Conservation (phyloP, 2,329 filamentous ascomycete genomes). For the Epicoccum sorghinum region DNA sequence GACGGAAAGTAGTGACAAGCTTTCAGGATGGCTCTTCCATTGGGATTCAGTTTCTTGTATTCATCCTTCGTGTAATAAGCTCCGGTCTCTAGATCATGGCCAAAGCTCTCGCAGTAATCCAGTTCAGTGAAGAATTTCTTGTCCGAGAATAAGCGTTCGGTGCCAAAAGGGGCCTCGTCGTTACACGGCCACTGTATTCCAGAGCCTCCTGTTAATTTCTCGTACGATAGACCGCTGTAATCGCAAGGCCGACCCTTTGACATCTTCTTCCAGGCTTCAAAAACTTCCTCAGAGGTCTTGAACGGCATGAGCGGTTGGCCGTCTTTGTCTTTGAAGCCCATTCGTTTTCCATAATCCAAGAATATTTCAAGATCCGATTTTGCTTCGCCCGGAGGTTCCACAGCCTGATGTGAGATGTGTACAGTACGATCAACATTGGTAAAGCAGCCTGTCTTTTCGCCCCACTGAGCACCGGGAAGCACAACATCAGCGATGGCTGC, state of each 20-base stretch:
- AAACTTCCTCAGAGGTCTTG: conserved; percentile 9
- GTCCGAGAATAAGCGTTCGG: conserved; percentile 12
- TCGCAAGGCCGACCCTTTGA: conserved; percentile 13
- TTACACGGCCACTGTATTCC: conserved; percentile 18
- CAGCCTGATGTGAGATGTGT: conserved; percentile 12
- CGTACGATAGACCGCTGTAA: conserved; percentile 14
- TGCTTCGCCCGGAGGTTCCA: conserved; percentile 12
- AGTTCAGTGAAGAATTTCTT: conserved; percentile 14
- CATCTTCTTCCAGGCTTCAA: conserved; percentile 17
- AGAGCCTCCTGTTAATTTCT: conserved; percentile 16
- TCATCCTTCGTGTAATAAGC: conserved; percentile 13
- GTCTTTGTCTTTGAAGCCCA: conserved; percentile 16
- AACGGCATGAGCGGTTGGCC: conserved; percentile 11
- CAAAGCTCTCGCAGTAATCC: conserved; percentile 16
- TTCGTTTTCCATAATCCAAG: conserved; percentile 15
- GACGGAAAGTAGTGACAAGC: conserved; percentile 8
- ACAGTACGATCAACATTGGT: conserved; percentile 12
- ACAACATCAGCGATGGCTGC: conserved; percentile 13
- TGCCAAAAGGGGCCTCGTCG: conserved; percentile 13
- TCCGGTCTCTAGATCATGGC: conserved; percentile 16
- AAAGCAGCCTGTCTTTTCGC: conserved; percentile 14
- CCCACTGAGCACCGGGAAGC: conserved; percentile 10
- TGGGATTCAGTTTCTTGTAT: conserved; percentile 9
- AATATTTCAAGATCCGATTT: conserved; percentile 13
- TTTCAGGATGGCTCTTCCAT: conserved; percentile 12